Evolutionary conservation across 768 basidiomycete species (phyloP).

Genomic region (Naganishia antarctica): DNA sequence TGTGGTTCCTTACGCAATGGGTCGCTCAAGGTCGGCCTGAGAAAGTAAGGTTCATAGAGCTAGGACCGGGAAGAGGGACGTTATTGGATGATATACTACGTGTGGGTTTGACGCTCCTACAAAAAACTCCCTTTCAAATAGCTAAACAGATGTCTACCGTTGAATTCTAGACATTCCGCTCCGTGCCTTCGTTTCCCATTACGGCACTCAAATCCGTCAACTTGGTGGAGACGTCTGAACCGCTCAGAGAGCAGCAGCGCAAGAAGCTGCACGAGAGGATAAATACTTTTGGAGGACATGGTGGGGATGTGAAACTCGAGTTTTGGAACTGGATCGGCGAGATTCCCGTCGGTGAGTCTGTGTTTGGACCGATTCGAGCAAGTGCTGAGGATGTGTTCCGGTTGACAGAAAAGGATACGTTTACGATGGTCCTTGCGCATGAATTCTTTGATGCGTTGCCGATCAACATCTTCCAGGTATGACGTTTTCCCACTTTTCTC

Average conservation of each 20-base stretch:
- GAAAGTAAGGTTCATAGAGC: constrained; percentile 70
- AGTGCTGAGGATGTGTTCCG: neutral
- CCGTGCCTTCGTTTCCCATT: constrained; percentile 36
- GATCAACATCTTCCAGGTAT: constrained; percentile 78
- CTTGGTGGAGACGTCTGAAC: constrained; percentile 72
- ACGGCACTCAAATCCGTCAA: constrained; percentile 55
- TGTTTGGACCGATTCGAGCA: neutral
- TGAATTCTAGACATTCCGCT: constrained; percentile 35
- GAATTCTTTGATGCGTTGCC: constrained; percentile 98
- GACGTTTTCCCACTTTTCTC: constrained; percentile 28
- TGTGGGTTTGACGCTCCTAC: constrained; percentile 53
- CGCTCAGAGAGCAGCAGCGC: constrained; percentile 64
- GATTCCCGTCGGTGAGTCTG: constrained; percentile 52
- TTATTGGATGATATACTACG: constrained; percentile 82
- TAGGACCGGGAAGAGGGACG: constrained; percentile 91
- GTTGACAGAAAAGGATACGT: constrained; percentile 50
- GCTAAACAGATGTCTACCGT: too few relatives aligned
- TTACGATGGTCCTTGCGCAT: constrained; percentile 85
- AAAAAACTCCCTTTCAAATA: too few relatives aligned
- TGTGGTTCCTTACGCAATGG: constrained; percentile 83
- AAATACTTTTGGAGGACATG: constrained; percentile 28
- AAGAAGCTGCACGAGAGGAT: constrained; percentile 51
- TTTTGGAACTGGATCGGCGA: constrained; percentile 76
- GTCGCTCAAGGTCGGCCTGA: constrained; percentile 54
- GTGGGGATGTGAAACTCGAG: constrained; percentile 47